Percentiles rank a stretch among this genome's conserved stretches.
Conservation (phyloP, 1,284 basidiomycete species). For the Leccinum fuscescens region DNA sequence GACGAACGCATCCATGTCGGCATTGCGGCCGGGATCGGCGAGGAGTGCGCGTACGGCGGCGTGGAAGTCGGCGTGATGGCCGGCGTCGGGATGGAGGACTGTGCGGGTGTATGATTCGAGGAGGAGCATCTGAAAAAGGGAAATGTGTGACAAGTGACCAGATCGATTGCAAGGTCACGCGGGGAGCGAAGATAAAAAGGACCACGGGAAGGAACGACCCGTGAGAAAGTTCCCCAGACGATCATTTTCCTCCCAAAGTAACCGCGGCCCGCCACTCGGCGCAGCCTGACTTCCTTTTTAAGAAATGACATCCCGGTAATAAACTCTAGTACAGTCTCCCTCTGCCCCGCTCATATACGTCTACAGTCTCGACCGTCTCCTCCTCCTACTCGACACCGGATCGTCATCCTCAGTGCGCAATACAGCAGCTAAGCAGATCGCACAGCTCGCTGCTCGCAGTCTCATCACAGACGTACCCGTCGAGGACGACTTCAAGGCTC, state of each 20-base stretch:
- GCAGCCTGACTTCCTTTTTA: constrained; percentile 37
- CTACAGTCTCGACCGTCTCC: constrained; percentile 84
- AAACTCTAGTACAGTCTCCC: constrained; percentile 4
- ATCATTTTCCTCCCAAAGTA: constrained; percentile 40
- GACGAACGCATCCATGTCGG: constrained; percentile 32
- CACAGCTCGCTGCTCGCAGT: constrained; percentile 82
- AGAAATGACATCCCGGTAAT: constrained; percentile 68
- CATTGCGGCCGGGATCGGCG: neutral
- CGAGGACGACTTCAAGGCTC: constrained; percentile 75
- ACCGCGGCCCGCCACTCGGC: constrained; percentile 42
- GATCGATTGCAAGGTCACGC: constrained; percentile 30
- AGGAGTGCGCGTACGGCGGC: constrained; percentile 13
- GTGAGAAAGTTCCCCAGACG: constrained; percentile 42
- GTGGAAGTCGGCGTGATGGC: constrained; percentile 12
- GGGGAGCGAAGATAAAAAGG: constrained; percentile 38
- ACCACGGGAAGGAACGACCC: constrained; percentile 34
- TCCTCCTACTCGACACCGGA: constrained; percentile 87
- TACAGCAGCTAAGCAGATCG: constrained; percentile 91
- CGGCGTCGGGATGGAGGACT: constrained; percentile 12
- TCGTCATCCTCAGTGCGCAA: constrained; percentile 82
- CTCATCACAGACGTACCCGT: constrained; percentile 78
- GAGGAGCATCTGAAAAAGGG: constrained; percentile 7
- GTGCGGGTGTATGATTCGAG: constrained; percentile 13
- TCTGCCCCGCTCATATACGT: constrained; percentile 7
- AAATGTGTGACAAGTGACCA: constrained; percentile 15